Evolutionary conservation across 2,329 filamentous ascomycete genomes (phyloP), one percentile per base, ranked within the genome.

Genomic region (Trichoderma atroviride): DNA sequence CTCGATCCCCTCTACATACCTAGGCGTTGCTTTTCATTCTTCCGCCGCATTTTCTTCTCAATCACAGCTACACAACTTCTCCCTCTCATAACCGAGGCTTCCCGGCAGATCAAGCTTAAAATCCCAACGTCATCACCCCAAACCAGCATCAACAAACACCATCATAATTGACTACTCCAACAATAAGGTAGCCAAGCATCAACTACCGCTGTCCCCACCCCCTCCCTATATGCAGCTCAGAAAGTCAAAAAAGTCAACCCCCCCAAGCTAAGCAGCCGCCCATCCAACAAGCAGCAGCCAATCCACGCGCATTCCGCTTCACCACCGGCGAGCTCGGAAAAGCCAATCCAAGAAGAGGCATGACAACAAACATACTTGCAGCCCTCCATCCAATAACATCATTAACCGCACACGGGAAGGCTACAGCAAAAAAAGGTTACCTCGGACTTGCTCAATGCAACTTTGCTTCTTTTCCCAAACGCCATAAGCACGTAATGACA

Each of bases 401-500:
- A 3, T 50, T 22, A 22, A 43, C 37, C 60, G 13, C 40, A 31
- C 60, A 29, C 60, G 60, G 60, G 9, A 53, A 33, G 24, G 19
- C 52, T n/a, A n/a, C 40, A 43, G 33, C 33, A 35, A 35, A 14
- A 43, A 37, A 60, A 16, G 35, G 14, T 27, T 59, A 29, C 33
- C 19, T 24, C 22, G 5, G 22, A 33, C 35, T 31, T 35, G 33
- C 14, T 56, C 19, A 43, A 43, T 3, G 16, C 9, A 33, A 10
- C 6, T n/a, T n/a, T 22, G 11, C 16, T 53, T 27, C 27, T 53
- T 27, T 53, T 33, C 16, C 19, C 11, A 35, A 14, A 55, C 61
- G 61, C 61, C 61, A 64, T 64, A 43, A 56, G 61, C 61, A 64
- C 52, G 24, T 56, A 43, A 55, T 64, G 50, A 64, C 35, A 31